A percentile compares a stretch with the other conserved stretches of the same genome.
phyloP scores from a whole-genome alignment of 2,329 filamentous ascomycete genomes.

The Sclerotinia minor region DNA sequence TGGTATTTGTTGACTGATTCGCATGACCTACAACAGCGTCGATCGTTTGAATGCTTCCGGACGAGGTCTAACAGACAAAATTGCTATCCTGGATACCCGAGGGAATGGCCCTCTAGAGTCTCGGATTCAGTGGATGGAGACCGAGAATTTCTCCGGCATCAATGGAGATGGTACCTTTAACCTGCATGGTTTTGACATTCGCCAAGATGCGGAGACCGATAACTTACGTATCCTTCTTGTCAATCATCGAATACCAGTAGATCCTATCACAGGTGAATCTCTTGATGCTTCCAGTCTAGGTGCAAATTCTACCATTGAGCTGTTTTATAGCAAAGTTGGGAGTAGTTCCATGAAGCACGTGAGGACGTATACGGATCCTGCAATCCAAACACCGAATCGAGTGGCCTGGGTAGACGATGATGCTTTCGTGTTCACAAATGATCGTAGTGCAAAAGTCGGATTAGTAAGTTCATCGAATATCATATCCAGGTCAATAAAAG shows the following conservation, averaged over 20 bases:
- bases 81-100: constrained; percentile 38
- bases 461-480: constrained; percentile 29
- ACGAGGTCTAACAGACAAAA: constrained; percentile 32
- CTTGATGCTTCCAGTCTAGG: constrained; percentile 41
- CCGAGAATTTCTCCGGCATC: constrained; percentile 34
- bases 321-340: constrained; percentile 39
- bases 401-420: constrained; percentile 42
- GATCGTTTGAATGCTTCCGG: constrained; percentile 35
- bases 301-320: constrained; percentile 44
- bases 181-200: constrained; percentile 42
- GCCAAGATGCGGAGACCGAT: constrained; percentile 32
- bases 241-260: constrained; percentile 42
- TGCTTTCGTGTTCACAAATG: constrained; percentile 44
- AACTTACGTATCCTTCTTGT: constrained; percentile 41
- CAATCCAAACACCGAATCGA: constrained; percentile 43
- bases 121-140: constrained; percentile 33
- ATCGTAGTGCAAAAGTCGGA: constrained; percentile 41
- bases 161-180: constrained; percentile 39
- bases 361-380: constrained; percentile 39
- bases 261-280: constrained; percentile 39
- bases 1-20: neutral
- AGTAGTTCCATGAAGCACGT: constrained; percentile 40
- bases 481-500: neutral
- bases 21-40: constrained; percentile 26
- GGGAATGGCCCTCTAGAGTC: constrained; percentile 31